Evolutionary conservation across 2,329 filamentous ascomycete genomes (phyloP).

Genomic region (Aspergillus udagawae): DNA sequence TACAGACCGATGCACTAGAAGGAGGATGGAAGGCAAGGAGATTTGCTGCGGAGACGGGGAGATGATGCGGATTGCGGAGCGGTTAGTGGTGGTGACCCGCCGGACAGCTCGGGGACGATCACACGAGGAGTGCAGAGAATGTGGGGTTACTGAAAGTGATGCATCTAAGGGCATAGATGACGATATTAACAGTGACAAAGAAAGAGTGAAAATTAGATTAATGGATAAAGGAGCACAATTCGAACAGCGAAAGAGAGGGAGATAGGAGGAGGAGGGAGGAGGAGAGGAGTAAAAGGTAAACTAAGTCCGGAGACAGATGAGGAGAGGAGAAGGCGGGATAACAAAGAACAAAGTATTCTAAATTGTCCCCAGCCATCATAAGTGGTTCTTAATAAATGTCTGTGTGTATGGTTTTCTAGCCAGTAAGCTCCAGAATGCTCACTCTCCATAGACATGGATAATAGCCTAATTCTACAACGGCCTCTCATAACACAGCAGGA

Average conservation of each 20-base stretch:
- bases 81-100: conserved; percentile 2
- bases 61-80: conserved; percentile 12
- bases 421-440: no score
- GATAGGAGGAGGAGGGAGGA: neutral
- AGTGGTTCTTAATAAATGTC: no score
- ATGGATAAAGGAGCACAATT: neutral
- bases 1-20: neutral
- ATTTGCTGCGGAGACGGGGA: conserved; percentile 14
- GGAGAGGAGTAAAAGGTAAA: neutral
- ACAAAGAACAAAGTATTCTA: neutral
- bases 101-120: conserved; percentile 14
- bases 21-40: conserved; percentile 15
- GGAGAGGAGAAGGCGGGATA: conserved; percentile 3
- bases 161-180: conserved; percentile 3
- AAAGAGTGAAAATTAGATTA: neutral
- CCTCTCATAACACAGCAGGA: no score
- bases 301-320: neutral
- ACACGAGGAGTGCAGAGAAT: conserved; percentile 5
- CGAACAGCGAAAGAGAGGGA: neutral
- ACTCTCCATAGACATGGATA: no score
- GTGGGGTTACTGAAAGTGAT: conserved; percentile 2
- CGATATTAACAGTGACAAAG: neutral
- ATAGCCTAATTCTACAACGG: no score
- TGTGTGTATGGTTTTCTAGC: no score
- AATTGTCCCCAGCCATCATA: no score